Conservation (phyloP, 2,329 filamentous ascomycete genomes). For the Beauveria pseudobassiana region DNA sequence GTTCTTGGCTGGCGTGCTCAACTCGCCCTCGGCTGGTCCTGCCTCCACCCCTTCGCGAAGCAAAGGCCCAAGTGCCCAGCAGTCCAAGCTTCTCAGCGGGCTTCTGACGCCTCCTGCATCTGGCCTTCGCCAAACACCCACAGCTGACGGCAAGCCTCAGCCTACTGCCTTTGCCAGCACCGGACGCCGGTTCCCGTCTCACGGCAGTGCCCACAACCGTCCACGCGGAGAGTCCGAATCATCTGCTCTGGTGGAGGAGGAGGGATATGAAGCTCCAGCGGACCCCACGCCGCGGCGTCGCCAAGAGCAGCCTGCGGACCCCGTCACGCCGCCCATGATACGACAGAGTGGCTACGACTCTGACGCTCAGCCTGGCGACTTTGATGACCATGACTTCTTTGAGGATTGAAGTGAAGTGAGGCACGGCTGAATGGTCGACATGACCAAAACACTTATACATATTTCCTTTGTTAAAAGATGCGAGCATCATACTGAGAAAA, state of each 20-base stretch:
- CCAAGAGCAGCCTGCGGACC: conserved; percentile 29
- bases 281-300: conserved; percentile 37
- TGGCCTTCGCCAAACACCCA: conserved; percentile 55
- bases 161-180: conserved; percentile 56
- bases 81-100: conserved; percentile 57
- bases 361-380: conserved; percentile 52
- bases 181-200: conserved; percentile 48
- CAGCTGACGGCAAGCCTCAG: conserved; percentile 34
- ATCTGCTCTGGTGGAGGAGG: conserved; percentile 15
- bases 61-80: conserved; percentile 41
- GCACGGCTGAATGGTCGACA: neutral
- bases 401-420: conserved; percentile 29
- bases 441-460: conserved; percentile 5
- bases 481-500: neutral
- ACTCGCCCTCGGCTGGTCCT: conserved; percentile 33
- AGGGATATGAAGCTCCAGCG: conserved; percentile 30
- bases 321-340: conserved; percentile 57
- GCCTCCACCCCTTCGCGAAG: conserved; percentile 55
- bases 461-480: conserved; percentile 22
- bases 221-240: conserved; percentile 23
- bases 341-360: conserved; percentile 49
- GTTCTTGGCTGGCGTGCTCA: conserved; percentile 40
- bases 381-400: conserved; percentile 54
- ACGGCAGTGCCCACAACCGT: conserved; percentile 23
- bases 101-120: conserved; percentile 86